Evolutionary conservation across 225 moss, liverwort and hornwort species (phyloP).

Genomic region (Asterella californica): DNA sequence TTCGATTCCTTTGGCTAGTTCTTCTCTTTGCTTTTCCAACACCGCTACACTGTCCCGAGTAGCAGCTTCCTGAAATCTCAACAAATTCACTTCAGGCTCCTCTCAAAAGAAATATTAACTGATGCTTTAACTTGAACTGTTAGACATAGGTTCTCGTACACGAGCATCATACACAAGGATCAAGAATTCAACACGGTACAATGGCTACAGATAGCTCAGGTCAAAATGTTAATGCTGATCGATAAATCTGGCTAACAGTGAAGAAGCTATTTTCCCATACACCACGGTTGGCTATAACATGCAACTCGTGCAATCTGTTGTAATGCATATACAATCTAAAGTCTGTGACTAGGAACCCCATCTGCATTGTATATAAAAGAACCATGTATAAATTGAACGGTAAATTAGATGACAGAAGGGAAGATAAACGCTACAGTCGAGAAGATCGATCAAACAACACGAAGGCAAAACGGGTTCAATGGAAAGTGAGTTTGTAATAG

Average conservation of each 20-base stretch:
- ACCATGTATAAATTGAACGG: background rate
- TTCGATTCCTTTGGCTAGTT: constrained; percentile 29
- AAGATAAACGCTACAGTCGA: background rate
- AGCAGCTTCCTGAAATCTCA: constrained; percentile 38
- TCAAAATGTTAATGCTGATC: no score
- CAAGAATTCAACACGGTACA: no score
- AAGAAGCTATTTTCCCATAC: no score
- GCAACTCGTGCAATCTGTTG: background rate
- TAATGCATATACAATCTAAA: background rate
- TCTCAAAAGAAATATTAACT: background rate
- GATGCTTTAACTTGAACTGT: background rate
- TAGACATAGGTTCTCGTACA: background rate
- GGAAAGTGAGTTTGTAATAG: background rate
- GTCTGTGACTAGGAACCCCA: background rate
- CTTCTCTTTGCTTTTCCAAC: constrained; percentile 37
- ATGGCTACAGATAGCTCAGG: no score
- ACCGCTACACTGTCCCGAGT: constrained; percentile 28
- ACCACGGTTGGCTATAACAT: background rate
- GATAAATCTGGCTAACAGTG: no score
- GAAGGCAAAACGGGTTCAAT: background rate
- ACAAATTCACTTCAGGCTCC: background rate
- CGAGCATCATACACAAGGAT: no score
- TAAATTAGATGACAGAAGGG: background rate
- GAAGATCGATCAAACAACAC: background rate
- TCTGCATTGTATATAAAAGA: background rate